Base-by-base conservation (phyloP, 129 eudicot genomes). In the Chrysanthemum lavandulifolium region DNA sequence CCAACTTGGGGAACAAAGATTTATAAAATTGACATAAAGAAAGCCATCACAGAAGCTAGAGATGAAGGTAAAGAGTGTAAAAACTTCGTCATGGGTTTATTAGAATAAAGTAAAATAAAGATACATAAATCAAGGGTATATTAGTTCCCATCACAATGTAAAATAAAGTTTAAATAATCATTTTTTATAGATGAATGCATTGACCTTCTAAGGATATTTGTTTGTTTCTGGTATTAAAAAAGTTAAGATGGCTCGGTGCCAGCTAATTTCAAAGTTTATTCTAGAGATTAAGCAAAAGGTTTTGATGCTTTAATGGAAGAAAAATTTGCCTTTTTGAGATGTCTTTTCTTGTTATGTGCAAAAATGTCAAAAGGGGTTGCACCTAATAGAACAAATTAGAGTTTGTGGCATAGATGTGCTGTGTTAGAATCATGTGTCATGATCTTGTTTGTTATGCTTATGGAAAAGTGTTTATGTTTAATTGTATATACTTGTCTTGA, bases 311-410 rank as follows among this genome's bases (percentile, higher is more conserved):
- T 78, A 21, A 54, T 71, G 79, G 70, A 72, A 71, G 84, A 61
- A 76, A 72, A 76, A 76, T 76, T 61, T 40, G 82, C 64, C 76
- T 54, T 63, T 75, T n/a, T 57, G 67, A 79, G 71, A 81, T 75
- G 86, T 83, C 80, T 76, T 79, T 76, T 77, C 83, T 69, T 52
- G 82, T 69, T 80, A 68, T 72, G 40, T 77, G 85, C 72, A 77
- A 69, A 87, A 78, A 77, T 81, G 88, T 87, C 89, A 87, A 84
- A 79, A 84, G 84, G 79, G 58, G 79, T 81, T 81, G 67, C 84
- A 86, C 88, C 91, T 81, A 81, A 81, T 81, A 54, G 54, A 64
- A 49, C 77, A 63, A 71, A 55, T 54, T 78, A 71, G 62, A 67
- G 61, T 64, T 78, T 71, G 73, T 78, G 61, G 47, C 58, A 33